phyloP scores from a whole-genome alignment of 2,329 filamentous ascomycete genomes.

The Fonsecaea erecta region DNA sequence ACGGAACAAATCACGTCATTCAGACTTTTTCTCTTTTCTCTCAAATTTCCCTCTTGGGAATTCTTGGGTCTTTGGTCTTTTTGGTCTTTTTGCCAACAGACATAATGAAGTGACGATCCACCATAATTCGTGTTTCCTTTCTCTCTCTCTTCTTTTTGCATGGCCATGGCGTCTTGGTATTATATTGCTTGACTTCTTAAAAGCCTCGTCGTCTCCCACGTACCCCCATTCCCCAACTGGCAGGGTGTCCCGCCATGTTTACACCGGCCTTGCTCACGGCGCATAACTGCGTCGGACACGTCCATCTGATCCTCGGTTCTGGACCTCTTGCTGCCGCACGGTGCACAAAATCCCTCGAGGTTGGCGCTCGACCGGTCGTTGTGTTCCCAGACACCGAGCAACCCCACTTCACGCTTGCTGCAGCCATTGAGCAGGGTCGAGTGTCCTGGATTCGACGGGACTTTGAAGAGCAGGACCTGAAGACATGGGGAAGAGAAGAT shows the following conservation, averaged over 20 bases:
- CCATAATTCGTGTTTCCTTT: conserved; percentile 22
- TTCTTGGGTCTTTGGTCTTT: conserved; percentile 14
- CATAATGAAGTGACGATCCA: conserved; percentile 17
- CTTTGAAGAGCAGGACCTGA: conserved; percentile 74
- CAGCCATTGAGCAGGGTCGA: conserved; percentile 50
- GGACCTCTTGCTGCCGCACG: conserved; percentile 86
- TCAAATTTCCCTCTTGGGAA: conserved; percentile 3
- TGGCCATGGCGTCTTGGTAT: conserved; percentile 29
- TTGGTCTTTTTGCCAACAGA: neutral
- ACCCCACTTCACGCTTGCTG: conserved; percentile 61
- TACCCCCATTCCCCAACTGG: neutral
- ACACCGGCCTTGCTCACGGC: conserved; percentile 45
- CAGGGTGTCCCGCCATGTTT: conserved; percentile 20
- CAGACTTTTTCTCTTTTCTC: conserved; percentile 25
- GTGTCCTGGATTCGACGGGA: conserved; percentile 50
- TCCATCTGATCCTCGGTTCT: conserved; percentile 81
- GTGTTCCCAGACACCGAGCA: conserved; percentile 70
- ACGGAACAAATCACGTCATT: conserved; percentile 31
- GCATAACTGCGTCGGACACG: conserved; percentile 47
- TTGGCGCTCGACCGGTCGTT: conserved; percentile 79
- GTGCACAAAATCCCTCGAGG: conserved; percentile 76
- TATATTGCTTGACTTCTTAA: conserved; percentile 1
- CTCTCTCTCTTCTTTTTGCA: conserved; percentile 19
- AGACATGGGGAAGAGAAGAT: conserved; percentile 76
- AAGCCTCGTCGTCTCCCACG: neutral